These are phyloP conservation scores for Daldinia eschscholtzii DNA, from an alignment of 2,329 filamentous ascomycete genomes.

Conservation along the genomic window DNA sequence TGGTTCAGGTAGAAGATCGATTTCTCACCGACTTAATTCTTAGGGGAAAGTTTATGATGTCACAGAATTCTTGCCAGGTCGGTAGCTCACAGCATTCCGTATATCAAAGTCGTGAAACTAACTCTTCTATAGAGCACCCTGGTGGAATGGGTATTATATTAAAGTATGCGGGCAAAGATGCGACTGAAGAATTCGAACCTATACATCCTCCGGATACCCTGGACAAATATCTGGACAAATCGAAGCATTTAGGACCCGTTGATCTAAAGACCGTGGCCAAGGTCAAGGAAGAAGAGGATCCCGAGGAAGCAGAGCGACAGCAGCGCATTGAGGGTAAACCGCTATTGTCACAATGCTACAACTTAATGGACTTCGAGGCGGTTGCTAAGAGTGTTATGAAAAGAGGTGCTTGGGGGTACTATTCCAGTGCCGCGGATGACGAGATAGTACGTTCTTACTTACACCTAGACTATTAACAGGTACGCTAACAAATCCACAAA, in stretches of 20 bases:
- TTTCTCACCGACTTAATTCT: conserved; percentile 31
- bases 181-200: conserved; percentile 90
- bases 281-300: conserved; percentile 74
- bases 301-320: conserved; percentile 78
- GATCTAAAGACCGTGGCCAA: conserved; percentile 84
- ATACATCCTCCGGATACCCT: conserved; percentile 91
- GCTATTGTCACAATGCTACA: conserved; percentile 87
- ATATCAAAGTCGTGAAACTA: conserved; percentile 17
- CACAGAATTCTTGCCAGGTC: conserved; percentile 84
- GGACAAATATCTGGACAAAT: conserved; percentile 83
- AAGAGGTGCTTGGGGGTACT: conserved; percentile 97
- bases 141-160: conserved; percentile 93
- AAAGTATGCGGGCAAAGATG: conserved; percentile 96
- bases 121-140: conserved; percentile 75
- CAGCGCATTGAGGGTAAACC: conserved; percentile 82
- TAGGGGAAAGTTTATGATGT: conserved; percentile 88
- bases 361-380: conserved; percentile 94
- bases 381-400: conserved; percentile 94
- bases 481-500: conserved; percentile 55
- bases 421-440: conserved; percentile 91
- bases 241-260: conserved; percentile 89
- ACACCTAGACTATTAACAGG: background rate
- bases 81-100: conserved; percentile 7
- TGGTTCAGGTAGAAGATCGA: background rate
- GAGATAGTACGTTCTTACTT: conserved; percentile 75